These are phyloP conservation scores for Fistulifera pelliculosa DNA, from an alignment of 108 stramenopile genomes.

Conservation along the genomic window DNA sequence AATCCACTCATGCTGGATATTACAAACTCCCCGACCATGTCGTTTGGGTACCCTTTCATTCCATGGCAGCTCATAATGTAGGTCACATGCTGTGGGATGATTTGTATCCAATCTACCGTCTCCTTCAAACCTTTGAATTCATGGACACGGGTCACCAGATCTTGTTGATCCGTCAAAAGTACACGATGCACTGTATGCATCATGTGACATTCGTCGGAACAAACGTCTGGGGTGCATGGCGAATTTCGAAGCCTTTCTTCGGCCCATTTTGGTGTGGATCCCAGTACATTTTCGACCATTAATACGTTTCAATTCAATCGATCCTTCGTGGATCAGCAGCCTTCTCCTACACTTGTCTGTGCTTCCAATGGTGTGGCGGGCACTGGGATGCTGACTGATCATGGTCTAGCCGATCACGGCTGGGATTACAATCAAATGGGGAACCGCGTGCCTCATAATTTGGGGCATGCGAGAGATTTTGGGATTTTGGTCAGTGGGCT, in stretches of 20 bases:
- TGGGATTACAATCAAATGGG: conserved; percentile 24
- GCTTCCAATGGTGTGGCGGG: conserved; percentile 38
- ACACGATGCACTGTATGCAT: conserved; percentile 20
- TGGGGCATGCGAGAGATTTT: conserved; percentile 27
- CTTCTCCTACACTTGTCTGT: conserved; percentile 33
- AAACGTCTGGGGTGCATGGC: conserved; percentile 12
- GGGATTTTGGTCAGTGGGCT: conserved; percentile 33
- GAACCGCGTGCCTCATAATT: conserved; percentile 21
- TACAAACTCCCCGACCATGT: conserved; percentile 26
- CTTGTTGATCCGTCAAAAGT: conserved; percentile 22
- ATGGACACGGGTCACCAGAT: not conserved
- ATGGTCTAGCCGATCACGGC: conserved; percentile 45
- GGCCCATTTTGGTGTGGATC: conserved; percentile 27
- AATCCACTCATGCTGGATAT: conserved; percentile 1
- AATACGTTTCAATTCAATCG: not conserved
- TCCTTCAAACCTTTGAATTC: conserved; percentile 33
- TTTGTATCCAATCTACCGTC: conserved; percentile 20
- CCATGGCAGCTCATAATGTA: conserved; percentile 35
- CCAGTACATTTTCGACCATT: conserved; percentile 10
- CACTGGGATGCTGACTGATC: conserved; percentile 46
- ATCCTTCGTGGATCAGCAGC: not conserved
- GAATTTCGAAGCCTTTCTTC: conserved; percentile 40
- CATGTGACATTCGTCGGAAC: conserved; percentile 25
- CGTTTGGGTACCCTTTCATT: conserved; percentile 47
- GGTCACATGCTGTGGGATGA: conserved; percentile 27